These are phyloP conservation scores for Penicillium chermesinum DNA, from an alignment of 495 filamentous ascomycete genomes.

Conservation along the genomic window DNA sequence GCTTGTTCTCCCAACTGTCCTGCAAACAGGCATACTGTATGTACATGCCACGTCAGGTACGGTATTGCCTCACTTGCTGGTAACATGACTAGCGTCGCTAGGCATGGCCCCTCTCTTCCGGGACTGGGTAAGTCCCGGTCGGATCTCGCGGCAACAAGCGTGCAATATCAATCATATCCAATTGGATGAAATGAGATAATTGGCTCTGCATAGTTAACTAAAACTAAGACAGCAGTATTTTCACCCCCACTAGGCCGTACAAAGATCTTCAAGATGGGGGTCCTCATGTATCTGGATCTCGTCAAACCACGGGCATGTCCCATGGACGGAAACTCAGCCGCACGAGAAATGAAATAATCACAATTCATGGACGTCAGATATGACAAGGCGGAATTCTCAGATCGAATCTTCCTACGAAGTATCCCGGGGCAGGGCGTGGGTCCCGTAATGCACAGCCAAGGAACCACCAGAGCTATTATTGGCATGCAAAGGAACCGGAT, in stretches of 20 bases:
- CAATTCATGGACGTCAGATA: not conserved
- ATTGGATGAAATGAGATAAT: conserved; percentile 9
- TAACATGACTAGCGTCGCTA: not conserved
- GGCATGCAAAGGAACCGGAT: conserved; percentile 20
- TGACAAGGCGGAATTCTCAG: too few species aligned
- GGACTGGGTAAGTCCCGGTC: conserved; percentile 1
- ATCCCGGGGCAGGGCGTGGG: not conserved
- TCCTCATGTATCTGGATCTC: too few species aligned
- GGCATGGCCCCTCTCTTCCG: not conserved
- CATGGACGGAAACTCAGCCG: too few species aligned
- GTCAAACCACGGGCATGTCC: too few species aligned
- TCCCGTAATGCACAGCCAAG: conserved; percentile 14
- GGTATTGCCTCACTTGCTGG: not conserved
- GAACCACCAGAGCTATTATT: conserved; percentile 17
- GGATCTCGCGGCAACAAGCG: conserved; percentile 13
- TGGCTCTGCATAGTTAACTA: too few species aligned
- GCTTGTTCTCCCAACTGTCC: too few species aligned
- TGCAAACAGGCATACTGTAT: not conserved
- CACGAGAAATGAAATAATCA: too few species aligned
- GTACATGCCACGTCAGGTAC: not conserved
- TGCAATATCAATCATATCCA: conserved; percentile 4
- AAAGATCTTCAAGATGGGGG: too few species aligned
- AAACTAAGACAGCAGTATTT: too few species aligned
- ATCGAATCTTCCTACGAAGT: too few species aligned
- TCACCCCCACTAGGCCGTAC: too few species aligned